These are phyloP conservation scores for Boechera divaricarpa DNA, from an alignment of 345 rosid species.

Conservation along the genomic window DNA sequence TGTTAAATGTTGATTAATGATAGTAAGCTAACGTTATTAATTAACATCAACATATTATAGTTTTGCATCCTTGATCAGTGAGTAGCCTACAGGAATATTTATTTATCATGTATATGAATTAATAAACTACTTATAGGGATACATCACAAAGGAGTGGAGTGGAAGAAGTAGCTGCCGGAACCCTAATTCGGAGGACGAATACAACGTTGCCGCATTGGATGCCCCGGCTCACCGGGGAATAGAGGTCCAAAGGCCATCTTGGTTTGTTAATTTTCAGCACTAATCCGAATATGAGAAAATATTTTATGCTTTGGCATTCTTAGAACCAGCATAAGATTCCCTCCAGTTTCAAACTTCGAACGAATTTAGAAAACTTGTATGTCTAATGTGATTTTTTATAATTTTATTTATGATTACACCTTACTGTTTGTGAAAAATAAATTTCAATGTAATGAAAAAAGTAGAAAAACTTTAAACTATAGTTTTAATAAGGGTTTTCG, in stretches of 20 bases:
- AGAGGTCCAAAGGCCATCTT: not conserved
- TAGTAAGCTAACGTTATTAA: not conserved
- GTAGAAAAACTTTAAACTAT: too few relatives aligned
- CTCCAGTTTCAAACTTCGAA: conserved; percentile 1
- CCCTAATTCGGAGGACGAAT: conserved; percentile 10
- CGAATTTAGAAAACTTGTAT: not conserved
- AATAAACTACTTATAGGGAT: conserved; percentile 15
- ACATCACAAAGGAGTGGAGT: conserved; percentile 9
- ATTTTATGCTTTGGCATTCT: not conserved
- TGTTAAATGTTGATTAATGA: not conserved
- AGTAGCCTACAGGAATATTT: not conserved
- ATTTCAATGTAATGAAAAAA: not conserved
- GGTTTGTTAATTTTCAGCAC: conserved; percentile 27
- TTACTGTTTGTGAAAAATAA: not conserved
- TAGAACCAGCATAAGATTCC: not conserved
- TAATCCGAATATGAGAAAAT: conserved; percentile 4
- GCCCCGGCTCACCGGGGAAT: conserved; percentile 25
- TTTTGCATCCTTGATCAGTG: conserved; percentile 3
- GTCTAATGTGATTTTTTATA: conserved; percentile 30
- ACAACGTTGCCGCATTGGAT: conserved; percentile 45
- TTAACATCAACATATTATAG: not conserved
- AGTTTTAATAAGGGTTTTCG: too few relatives aligned
- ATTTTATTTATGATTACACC: not conserved
- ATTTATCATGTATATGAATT: not conserved
- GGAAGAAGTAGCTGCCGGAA: conserved; percentile 15